phyloP scores from a whole-genome alignment of 106 monocot species.

The Triglochin maritima region DNA sequence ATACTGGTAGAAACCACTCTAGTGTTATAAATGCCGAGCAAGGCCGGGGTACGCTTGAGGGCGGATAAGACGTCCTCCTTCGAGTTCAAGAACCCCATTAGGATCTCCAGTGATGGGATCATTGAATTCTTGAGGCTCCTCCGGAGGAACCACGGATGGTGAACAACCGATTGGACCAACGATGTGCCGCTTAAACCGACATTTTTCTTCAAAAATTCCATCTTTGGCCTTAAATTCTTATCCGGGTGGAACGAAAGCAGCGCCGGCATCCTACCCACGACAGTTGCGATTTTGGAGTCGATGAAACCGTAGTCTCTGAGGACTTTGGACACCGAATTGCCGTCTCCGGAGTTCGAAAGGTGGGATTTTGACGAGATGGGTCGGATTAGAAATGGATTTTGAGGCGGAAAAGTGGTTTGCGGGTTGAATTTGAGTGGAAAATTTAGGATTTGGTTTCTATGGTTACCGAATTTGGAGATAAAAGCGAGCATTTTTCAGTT shows the following conservation, averaged over 20 bases:
- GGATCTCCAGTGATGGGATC: conserved; percentile 3
- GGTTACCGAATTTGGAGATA: too few species aligned
- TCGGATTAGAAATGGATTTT: too few species aligned
- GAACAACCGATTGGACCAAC: conserved; percentile 11
- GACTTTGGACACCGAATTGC: conserved; percentile 14
- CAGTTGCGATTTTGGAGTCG: conserved; percentile 9
- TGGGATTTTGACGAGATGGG: too few species aligned
- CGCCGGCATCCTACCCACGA: conserved; percentile 5
- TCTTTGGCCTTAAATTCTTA: conserved; percentile 21
- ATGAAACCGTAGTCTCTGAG: conserved; percentile 20
- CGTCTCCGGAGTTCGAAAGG: not conserved
- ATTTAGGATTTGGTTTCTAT: too few species aligned
- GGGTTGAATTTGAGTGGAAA: too few species aligned
- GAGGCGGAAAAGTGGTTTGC: too few species aligned
- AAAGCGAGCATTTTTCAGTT: too few species aligned
- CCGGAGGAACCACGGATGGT: conserved; percentile 7
- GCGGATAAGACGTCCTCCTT: conserved; percentile 2
- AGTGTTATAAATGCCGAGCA: conserved; percentile 7
- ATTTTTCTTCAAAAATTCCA: conserved; percentile 22
- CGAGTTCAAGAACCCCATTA: conserved; percentile 17
- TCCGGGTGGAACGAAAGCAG: too few species aligned
- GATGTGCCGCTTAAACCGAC: conserved; percentile 12
- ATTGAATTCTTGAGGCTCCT: conserved; percentile 16
- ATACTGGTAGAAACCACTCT: conserved; percentile 20
- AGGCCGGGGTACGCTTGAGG: not conserved